Evolutionary conservation across 129 eudicot species (phyloP).

Genomic region (Daucus carota): DH1_v3.0 NC_030381.2:31073501-31074000

Average conservation of each 20-base stretch:
- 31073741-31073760: background rate
- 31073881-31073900: background rate
- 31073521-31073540: constrained; percentile 68
- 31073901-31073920: background rate
- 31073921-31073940: background rate
- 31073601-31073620: background rate
- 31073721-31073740: background rate
- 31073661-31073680: background rate
- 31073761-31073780: background rate
- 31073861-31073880: background rate
- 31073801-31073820: background rate
- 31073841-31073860: background rate
- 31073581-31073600: background rate
- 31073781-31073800: background rate
- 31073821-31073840: background rate
- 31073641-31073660: background rate
- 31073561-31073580: background rate
- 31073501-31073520: constrained; percentile 97
- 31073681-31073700: background rate
- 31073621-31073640: background rate
- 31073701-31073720: background rate
- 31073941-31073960: background rate
- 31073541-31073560: constrained; percentile 9
- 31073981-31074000: constrained; percentile 9
- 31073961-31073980: constrained; percentile 13